A percentile compares a stretch with the other conserved stretches of the same genome.
These are phyloP conservation scores for Chaetomiaceae sp. DNA, from an alignment of 2,329 filamentous ascomycete genomes.

Conservation along the genomic window DNA sequence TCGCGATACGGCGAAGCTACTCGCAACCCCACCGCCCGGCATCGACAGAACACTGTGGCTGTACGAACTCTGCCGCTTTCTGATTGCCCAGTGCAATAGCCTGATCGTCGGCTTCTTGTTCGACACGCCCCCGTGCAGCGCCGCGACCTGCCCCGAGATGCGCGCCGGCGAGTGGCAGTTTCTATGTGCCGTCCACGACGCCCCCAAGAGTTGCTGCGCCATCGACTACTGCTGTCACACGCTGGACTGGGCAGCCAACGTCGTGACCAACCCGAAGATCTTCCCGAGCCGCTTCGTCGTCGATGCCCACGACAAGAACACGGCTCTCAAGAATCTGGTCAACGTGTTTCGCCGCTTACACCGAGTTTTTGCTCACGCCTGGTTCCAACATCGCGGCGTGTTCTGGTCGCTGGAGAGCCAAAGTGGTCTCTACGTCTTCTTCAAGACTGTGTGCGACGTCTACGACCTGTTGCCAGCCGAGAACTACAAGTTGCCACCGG, in stretches of 20 bases:
- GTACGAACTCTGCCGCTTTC: conserved; percentile 94
- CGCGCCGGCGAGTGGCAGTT: conserved; percentile 99
- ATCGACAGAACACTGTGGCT: conserved; percentile 90
- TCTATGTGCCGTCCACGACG: conserved; percentile 93
- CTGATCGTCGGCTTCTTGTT: conserved; percentile 91
- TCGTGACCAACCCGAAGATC: conserved; percentile 88
- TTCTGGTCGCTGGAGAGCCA: conserved; percentile 92
- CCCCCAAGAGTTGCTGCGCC: conserved; percentile 93
- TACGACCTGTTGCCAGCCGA: conserved; percentile 87
- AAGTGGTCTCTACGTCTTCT: conserved; percentile 91
- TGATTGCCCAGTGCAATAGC: conserved; percentile 90
- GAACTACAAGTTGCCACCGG: conserved; percentile 91
- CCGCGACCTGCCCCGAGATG: conserved; percentile 92
- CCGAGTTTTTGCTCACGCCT: conserved; percentile 95
- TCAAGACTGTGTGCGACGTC: conserved; percentile 93
- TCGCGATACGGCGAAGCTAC: conserved; percentile 66
- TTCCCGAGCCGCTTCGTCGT: conserved; percentile 80
- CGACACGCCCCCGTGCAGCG: conserved; percentile 83
- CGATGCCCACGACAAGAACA: conserved; percentile 55
- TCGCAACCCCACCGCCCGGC: conserved; percentile 74
- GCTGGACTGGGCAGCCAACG: conserved; percentile 93
- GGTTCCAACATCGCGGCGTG: conserved; percentile 93
- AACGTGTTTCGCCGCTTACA: conserved; percentile 95
- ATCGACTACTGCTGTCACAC: conserved; percentile 99
- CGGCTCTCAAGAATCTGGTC: conserved; percentile 76